Evolutionary conservation across 495 filamentous ascomycete species (phyloP), one percentile per base, ranked within the genome.

Genomic region (Neurospora africana): DNA sequence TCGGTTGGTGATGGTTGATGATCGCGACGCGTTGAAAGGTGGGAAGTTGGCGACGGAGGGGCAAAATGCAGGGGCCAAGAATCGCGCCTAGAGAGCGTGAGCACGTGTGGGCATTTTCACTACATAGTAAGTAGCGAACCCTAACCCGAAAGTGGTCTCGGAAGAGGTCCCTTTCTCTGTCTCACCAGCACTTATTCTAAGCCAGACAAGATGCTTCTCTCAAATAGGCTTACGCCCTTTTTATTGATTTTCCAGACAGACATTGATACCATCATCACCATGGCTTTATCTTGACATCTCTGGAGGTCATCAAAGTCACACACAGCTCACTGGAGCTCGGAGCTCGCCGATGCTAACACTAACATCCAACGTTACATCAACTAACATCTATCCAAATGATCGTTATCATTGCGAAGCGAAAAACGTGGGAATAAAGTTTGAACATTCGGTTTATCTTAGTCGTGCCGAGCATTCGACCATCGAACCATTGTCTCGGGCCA

Each of bases 81-180:
- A 65, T 71, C 72, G 70, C 69, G 72, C 19, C 17, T 1, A 17
- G 7, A 38, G 35, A 67, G 72, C 74, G 72, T 69, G 72, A 38
- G 44, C 74, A 75, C 70, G 69, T 75, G 74, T 8, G 5, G 23
- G 27, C 7, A 19, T 21, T 47, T n/a, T n/a, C n/a, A n/a, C n/a
- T n/a, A n/a, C 43, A 2, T 4, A 65, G 13, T 27, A 15, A 19
- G 53, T 27, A 33, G 27, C 0, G 27, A 65, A 65, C 53, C 53
- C 53, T 65, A 65, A 65, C 53, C 53, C 53, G 2, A 1, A 61
- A 61, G 23, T 5, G 13, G 11, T 23, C 0, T 5, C 4, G 13
- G 13, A 6, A 19, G 27, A 61, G 15, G 15, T 30, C 21, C 3
- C 21, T 41, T 6, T 58, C 11, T 58, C 47, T 6, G 23, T 53